Base-by-base conservation (phyloP, 192 early-diverging fungal species). In the Spizellomyces punctatus region DNA sequence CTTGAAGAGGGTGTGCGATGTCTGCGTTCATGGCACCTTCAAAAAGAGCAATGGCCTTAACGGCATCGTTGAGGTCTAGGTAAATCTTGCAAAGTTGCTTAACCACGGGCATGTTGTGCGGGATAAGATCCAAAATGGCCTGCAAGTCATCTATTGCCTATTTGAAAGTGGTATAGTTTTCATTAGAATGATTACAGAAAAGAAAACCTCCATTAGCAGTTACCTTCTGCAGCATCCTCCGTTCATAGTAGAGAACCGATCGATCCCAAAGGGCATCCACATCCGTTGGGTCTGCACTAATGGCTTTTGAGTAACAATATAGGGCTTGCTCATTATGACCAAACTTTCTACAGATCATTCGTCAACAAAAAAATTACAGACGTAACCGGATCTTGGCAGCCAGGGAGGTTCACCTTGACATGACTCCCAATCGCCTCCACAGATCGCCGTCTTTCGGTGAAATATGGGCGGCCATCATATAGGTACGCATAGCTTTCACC, bases 391-490 rank as follows among this genome's bases (percentile, higher is more conserved):
- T 14, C 59, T 16, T 7, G 6, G n/a, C n/a, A 22, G 22, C n/a
- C 54, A 22, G 0, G n/a, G 5, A 22, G 4, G 7, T 19, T 19
- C 80, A 88, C 89, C 85, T 86, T 55, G 94, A 91, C 64, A 89
- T 90, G 21, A 72, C 69, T 19, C 86, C 94, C 46, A 96, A 82
- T 48, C 89, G 88, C 63, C 92, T 93, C 97, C 97, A 99, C 41
- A 93, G 67, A 16, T 79, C 73, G 0, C 67, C 79, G 72, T 96
- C 91, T 52, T 86, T 87, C 17, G 88, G 83, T 6, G 85, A 83
- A 74, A 99, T 69, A 72, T 96, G 94, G 2, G 95, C 97, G 5
- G 95, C 95, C n/a, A 99, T 89, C 60, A 95, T 86, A 60, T 90
- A 86, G 8, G 94, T 69, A 68, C 93, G 86, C 47, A 93, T 69